phyloP scores from a whole-genome alignment of 208 protist genomes.

The Wallacemonas sp. region DNA sequence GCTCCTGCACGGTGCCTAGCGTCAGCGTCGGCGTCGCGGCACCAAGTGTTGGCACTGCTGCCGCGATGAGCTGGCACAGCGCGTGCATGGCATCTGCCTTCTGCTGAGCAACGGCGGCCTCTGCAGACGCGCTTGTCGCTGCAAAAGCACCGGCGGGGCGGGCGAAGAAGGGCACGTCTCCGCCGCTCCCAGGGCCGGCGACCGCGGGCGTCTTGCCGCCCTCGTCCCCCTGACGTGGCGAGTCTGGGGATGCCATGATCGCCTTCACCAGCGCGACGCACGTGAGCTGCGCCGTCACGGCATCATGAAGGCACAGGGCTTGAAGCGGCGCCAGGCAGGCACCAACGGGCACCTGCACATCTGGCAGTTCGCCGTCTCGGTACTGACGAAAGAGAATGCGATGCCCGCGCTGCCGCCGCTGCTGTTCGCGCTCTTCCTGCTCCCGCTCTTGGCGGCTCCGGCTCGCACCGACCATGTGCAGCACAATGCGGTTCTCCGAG shows the following conservation, averaged over 20 bases:
- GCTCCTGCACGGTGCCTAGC: background rate
- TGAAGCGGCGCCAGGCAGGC: constrained; percentile 83
- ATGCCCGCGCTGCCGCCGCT: constrained; percentile 1
- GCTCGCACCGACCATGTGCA: constrained; percentile 9
- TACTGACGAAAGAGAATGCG: constrained; percentile 37
- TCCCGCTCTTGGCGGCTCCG: constrained; percentile 11
- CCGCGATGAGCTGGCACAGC: background rate
- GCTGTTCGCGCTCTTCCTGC: constrained; percentile 4
- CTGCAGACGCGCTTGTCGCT: background rate
- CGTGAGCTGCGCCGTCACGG: constrained; percentile 35
- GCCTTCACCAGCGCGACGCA: constrained; percentile 8
- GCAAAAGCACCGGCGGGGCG: background rate
- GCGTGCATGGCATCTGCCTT: background rate
- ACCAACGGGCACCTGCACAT: constrained; percentile 73
- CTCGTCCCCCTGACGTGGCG: no score
- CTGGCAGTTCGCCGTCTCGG: constrained; percentile 71
- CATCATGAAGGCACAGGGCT: constrained; percentile 59
- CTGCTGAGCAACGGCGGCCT: background rate
- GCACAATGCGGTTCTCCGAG: background rate
- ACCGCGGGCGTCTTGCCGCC: background rate
- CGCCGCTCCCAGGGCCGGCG: background rate
- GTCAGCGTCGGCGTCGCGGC: background rate
- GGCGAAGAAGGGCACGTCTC: background rate
- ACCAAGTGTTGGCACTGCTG: background rate
- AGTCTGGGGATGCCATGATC: background rate